phyloP scores from a whole-genome alignment of 352 stramenopile species.

The Globisporangium orthogonon region DNA sequence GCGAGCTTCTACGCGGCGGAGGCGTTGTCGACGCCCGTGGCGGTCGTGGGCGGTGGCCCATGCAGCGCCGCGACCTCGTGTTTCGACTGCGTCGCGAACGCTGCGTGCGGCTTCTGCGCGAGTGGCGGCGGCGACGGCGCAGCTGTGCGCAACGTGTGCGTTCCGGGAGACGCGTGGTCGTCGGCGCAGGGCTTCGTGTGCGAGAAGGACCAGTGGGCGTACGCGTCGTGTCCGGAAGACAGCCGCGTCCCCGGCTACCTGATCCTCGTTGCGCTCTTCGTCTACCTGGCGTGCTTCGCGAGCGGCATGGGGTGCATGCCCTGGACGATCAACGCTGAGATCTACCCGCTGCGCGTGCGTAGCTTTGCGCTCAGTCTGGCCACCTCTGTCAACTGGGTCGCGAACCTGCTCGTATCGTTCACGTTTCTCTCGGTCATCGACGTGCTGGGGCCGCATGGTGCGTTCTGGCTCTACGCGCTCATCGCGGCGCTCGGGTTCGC shows the following conservation, averaged over 20 bases:
- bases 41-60: neutral
- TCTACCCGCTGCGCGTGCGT: constrained; percentile 88
- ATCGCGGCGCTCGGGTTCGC: constrained; percentile 66
- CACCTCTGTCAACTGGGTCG: constrained; percentile 91
- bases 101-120: constrained; percentile 48
- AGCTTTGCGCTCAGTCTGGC: constrained; percentile 82
- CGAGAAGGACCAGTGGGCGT: constrained; percentile 27
- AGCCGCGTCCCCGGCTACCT: constrained; percentile 29
- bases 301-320: constrained; percentile 85
- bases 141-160: constrained; percentile 17
- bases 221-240: constrained; percentile 40
- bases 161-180: constrained; percentile 15
- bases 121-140: neutral
- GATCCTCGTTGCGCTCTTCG: constrained; percentile 60
- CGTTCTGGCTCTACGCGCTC: constrained; percentile 90
- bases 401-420: constrained; percentile 90
- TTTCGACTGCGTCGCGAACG: constrained; percentile 62
- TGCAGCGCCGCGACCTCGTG: constrained; percentile 46
- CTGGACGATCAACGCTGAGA: constrained; percentile 95
- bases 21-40: constrained; percentile 20
- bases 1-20: constrained; percentile 37
- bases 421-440: constrained; percentile 92
- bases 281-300: constrained; percentile 73
- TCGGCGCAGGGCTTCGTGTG: constrained; percentile 14
- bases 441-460: constrained; percentile 39